Evolutionary conservation across 139 green algal species (phyloP).

Genomic region (Coccomyxa sp.): DNA sequence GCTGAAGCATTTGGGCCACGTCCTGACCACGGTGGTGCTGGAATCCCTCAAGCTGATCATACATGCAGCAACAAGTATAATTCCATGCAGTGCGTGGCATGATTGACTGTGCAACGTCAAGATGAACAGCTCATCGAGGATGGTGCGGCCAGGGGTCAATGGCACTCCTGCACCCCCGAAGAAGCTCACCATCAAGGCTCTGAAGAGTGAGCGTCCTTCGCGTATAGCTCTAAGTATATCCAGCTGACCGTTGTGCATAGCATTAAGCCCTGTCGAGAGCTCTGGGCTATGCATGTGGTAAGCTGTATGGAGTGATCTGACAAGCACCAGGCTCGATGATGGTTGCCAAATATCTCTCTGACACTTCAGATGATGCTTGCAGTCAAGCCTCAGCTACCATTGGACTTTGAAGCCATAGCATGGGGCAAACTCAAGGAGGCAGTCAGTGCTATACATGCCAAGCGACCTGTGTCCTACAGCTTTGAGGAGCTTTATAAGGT

Average conservation of each 20-base stretch:
- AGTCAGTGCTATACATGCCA: constrained; percentile 78
- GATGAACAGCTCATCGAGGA: not conserved
- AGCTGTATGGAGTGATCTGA: not conserved
- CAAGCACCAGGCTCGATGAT: too few relatives aligned
- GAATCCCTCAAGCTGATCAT: too few relatives aligned
- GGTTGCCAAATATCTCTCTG: not conserved
- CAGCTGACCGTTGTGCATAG: not conserved
- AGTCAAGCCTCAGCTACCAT: constrained; percentile 82
- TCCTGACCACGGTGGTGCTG: too few relatives aligned
- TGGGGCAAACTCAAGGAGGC: constrained; percentile 82
- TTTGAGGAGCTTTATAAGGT: constrained; percentile 93
- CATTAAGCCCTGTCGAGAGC: not conserved
- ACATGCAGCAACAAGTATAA: too few relatives aligned
- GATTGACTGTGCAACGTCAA: too few relatives aligned
- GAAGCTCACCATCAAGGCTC: constrained; percentile 76
- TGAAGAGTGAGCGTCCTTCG: constrained; percentile 68
- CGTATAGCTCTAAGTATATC: not conserved
- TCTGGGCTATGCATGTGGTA: not conserved
- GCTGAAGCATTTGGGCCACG: too few relatives aligned
- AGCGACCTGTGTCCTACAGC: constrained; percentile 66
- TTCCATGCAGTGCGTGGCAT: too few relatives aligned
- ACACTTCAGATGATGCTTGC: constrained; percentile 8
- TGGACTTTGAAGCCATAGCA: constrained; percentile 80
- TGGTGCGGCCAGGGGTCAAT: not conserved
- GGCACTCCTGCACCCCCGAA: constrained; percentile 12